Percentiles rank a stretch among this genome's conserved stretches.
phyloP scores from a whole-genome alignment of 495 filamentous ascomycete species.

The Hypoxylon rickii region DNA sequence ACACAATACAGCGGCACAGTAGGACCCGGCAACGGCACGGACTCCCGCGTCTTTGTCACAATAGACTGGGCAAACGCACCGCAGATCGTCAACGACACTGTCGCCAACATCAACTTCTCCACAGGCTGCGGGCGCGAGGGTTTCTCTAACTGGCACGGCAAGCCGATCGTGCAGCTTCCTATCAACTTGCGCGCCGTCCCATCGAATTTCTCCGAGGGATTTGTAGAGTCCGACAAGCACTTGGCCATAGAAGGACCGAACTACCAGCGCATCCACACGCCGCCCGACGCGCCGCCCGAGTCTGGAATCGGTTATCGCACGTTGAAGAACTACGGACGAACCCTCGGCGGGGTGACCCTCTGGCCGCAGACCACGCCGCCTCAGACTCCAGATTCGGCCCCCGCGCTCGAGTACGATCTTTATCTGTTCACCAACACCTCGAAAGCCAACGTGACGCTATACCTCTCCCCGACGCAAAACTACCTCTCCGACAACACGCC shows the following conservation, averaged over 20 bases:
- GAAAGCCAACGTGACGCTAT: conserved; percentile 63
- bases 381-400: conserved; percentile 52
- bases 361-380: conserved; percentile 55
- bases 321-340: conserved; percentile 61
- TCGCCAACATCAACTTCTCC: conserved; percentile 60
- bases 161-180: conserved; percentile 62
- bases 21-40: conserved; percentile 49
- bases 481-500: conserved; percentile 60
- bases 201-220: conserved; percentile 60
- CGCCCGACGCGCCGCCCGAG: conserved; percentile 38
- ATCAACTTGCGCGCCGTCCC: conserved; percentile 59
- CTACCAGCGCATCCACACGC: conserved; percentile 49
- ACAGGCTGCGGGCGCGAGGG: conserved; percentile 60
- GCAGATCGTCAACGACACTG: conserved; percentile 48
- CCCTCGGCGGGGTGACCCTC: conserved; percentile 62
- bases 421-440: conserved; percentile 63
- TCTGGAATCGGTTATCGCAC: conserved; percentile 55
- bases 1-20: conserved; percentile 60
- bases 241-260: conserved; percentile 66
- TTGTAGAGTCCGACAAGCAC: conserved; percentile 66
- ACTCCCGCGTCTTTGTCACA: conserved; percentile 62
- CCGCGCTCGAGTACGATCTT: conserved; percentile 66
- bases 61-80: conserved; percentile 65
- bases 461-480: conserved; percentile 65
- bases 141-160: conserved; percentile 42